Base-by-base conservation (phyloP, 306 rosid species). In the Vigna trinervia region DNA sequence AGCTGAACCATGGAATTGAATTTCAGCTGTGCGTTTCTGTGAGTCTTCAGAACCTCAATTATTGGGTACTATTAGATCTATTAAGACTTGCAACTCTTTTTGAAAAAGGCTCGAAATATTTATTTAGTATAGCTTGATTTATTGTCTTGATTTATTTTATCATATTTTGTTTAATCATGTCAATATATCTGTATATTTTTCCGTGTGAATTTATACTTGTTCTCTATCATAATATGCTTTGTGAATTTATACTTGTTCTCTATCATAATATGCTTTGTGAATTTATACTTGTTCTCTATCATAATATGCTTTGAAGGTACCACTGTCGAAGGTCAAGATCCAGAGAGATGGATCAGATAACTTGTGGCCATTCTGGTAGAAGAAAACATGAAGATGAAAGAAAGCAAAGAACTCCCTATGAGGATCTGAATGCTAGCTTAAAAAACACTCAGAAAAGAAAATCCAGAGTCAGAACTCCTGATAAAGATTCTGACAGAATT, bases 291-390 rank as follows among this genome's bases (percentile, higher is more conserved):
- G 81, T 76, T 54, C 78, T 76, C 38, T 46, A 76, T 50, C 56
- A 5, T n/a, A 50, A 50, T 50, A 22, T 22, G 20, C n/a, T 50
- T 50, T 50, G 52, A 14, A 90, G 96, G 84, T 62, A 81, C 69
- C 74, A 32, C 75, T 80, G 86, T 8, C 81, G 86, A 80, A 87
- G 93, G 82, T 85, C 93, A 39, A 84, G 87, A 80, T 89, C 92
- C 54, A 79, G 79, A 82, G 92, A 88, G 76, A 69, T 47, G 58
- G 85, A 79, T 78, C 81, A 58, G 73, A 81, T 76, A 47, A 79
- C 41, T 77, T 62, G 48, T 59, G 53, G 78, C 79, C 38, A 61
- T 69, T 87, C 19, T 77, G 19, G 81, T 36, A 84, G 89, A 85
- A 91, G 87, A 65, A 85, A 50, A 74, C 66, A 30, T 11, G 75